Conservation (phyloP, 176 grass and related monocot species). For the Cenchrus fungigraminus region DNA sequence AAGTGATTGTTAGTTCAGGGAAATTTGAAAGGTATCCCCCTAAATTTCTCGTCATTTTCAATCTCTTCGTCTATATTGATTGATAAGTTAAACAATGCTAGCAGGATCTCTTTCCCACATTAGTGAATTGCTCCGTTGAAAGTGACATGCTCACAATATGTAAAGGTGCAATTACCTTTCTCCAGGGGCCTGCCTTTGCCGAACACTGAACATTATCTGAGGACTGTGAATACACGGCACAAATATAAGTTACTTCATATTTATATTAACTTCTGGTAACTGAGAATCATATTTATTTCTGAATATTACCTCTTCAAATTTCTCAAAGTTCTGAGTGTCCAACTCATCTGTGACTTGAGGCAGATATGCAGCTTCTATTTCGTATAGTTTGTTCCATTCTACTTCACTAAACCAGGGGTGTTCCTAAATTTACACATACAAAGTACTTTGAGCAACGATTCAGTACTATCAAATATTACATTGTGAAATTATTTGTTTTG, state of each 20-base stretch:
- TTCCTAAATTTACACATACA: slow-evolving; percentile 56
- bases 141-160: background rate
- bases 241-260: slow-evolving; percentile 1
- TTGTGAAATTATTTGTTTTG: background rate
- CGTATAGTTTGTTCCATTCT: slow-evolving; percentile 81
- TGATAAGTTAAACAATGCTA: background rate
- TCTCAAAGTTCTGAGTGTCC: slow-evolving; percentile 98
- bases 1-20: background rate
- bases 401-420: slow-evolving; percentile 77
- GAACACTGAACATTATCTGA: slow-evolving; percentile 58
- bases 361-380: slow-evolving; percentile 90
- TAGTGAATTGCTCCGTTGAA: too few relatives aligned
- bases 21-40: background rate
- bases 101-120: background rate
- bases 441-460: slow-evolving; percentile 34
- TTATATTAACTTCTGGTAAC: background rate
- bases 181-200: slow-evolving; percentile 88
- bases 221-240: slow-evolving; percentile 48
- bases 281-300: slow-evolving; percentile 25
- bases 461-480: slow-evolving; percentile 4
- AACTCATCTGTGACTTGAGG: slow-evolving; percentile 94
- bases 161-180: slow-evolving; percentile 65
- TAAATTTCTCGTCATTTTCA: background rate
- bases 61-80: background rate
- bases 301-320: slow-evolving; percentile 84